Conservation (phyloP, 2,329 filamentous ascomycete species). For the Apiospora aurea region DNA sequence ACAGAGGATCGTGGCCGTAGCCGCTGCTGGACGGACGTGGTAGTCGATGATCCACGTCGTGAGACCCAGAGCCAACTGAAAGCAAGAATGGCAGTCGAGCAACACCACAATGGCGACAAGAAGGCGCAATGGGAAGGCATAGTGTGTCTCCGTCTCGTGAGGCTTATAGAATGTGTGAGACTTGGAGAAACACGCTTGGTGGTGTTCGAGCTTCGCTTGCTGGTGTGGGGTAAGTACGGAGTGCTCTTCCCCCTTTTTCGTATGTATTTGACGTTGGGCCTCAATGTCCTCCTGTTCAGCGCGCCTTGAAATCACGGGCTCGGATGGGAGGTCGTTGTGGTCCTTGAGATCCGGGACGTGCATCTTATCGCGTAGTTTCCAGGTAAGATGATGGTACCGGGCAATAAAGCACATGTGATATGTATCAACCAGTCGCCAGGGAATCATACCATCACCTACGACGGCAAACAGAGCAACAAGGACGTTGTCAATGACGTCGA, state of each 20-base stretch:
- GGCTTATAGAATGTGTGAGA: slow-evolving; percentile 91
- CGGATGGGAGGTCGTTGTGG: slow-evolving; percentile 70
- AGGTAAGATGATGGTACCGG: slow-evolving; percentile 71
- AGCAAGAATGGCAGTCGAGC: slow-evolving; percentile 78
- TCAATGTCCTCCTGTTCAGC: slow-evolving; percentile 54
- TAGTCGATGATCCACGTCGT: slow-evolving; percentile 83
- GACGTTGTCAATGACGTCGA: slow-evolving; percentile 75
- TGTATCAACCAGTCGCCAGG: slow-evolving; percentile 81
- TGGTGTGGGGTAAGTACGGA: slow-evolving; percentile 71
- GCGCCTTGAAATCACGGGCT: slow-evolving; percentile 46
- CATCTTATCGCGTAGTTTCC: slow-evolving; percentile 68
- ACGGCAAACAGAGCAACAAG: slow-evolving; percentile 75
- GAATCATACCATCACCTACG: slow-evolving; percentile 73
- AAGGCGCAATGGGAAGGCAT: slow-evolving; percentile 77
- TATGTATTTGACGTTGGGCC: slow-evolving; percentile 47
- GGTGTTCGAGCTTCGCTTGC: slow-evolving; percentile 74
- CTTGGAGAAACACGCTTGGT: slow-evolving; percentile 80
- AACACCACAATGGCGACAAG: slow-evolving; percentile 81
- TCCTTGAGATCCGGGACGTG: slow-evolving; percentile 68
- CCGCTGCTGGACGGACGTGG: slow-evolving; percentile 69
- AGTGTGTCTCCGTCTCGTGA: slow-evolving; percentile 83
- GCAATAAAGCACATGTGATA: slow-evolving; percentile 88
- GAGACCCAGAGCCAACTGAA: slow-evolving; percentile 81
- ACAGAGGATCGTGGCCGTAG: slow-evolving; percentile 83
- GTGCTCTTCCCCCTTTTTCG: slow-evolving; percentile 50